Conservation (phyloP, 306 rosid species). For the Cicer cuneatum region DNA sequence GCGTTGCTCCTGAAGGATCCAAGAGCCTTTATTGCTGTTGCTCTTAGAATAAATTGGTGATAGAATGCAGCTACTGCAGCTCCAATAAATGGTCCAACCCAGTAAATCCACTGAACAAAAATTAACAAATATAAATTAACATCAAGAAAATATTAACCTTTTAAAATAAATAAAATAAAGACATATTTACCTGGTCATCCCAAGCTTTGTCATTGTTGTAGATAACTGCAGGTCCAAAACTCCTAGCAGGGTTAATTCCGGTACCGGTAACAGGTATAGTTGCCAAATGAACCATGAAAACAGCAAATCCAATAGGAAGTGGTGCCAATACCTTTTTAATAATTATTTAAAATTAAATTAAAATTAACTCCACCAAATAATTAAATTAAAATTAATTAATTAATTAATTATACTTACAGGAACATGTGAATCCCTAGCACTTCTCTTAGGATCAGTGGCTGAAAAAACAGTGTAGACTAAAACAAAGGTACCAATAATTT, state of each 20-base stretch:
- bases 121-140: no score
- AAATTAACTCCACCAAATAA: background rate
- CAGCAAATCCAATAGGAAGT: conserved; percentile 94
- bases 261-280: conserved; percentile 95
- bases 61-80: conserved; percentile 87
- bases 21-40: conserved; percentile 85
- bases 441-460: conserved; percentile 95
- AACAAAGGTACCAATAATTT: conserved; percentile 93
- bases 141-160: no score
- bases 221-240: conserved; percentile 94
- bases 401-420: conserved; percentile 63
- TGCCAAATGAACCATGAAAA: conserved; percentile 96
- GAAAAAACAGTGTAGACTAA: conserved; percentile 98
- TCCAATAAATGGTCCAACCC: conserved; percentile 94
- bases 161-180: no score
- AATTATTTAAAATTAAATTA: background rate
- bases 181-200: conserved; percentile 73
- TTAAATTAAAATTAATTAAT: background rate
- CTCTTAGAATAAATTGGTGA: conserved; percentile 82
- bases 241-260: conserved; percentile 95
- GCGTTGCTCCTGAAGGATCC: conserved; percentile 96
- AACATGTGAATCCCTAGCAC: conserved; percentile 91
- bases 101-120: conserved; percentile 86
- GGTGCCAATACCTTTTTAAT: conserved; percentile 83
- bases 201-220: conserved; percentile 70